Evolutionary conservation across 2,329 filamentous ascomycete genomes (phyloP), one percentile per base, ranked within the genome.

Genomic region (Aspergillus aculeatinus): DNA sequence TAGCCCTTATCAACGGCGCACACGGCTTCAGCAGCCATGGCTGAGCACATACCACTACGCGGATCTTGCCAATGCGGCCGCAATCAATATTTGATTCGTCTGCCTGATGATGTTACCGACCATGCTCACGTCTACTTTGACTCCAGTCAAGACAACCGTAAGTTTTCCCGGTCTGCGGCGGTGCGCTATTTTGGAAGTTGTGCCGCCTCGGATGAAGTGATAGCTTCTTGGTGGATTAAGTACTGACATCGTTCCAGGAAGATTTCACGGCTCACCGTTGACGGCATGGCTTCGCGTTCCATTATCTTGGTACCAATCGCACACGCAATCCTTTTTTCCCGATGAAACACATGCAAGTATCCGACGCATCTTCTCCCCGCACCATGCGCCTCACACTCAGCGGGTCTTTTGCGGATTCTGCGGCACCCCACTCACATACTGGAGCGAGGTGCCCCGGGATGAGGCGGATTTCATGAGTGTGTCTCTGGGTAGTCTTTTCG

Each of bases 391-490:
- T 55, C 78, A 84, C 67, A 81, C 85, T 1, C 87, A 89, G 72
- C 87, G 91, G 53, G 85, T 92, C 66, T 97, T 97, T 76, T 97
- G 93, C 77, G 93, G 93, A 25, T 96, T 90, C 79, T 96, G 93
- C 74, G 93, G 93, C 55, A 96, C 92, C 0, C 89, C 90, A 12
- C 80, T 97, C 57, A 89, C 89, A 0, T 91, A 89, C 68, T 96
- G 92, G 92, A 89, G 87, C 51, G 92, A 96, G 74, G 77, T 85
- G 25, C 89, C 90, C 0, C 79, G 76, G 0, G 81, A 81, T 55
- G 90, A 95, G 72, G 88, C 89, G 12, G 87, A 92, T 7, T 94
- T 85, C 72, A 92, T 97, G 77, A 88, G 87, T 60, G 80, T 96
- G 59, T 90, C 92, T 0, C 80, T 96, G n/a, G 91, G 91, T 5